phyloP scores from a whole-genome alignment of 2,329 filamentous ascomycete species.

The Diaporthe ampelina region DNA sequence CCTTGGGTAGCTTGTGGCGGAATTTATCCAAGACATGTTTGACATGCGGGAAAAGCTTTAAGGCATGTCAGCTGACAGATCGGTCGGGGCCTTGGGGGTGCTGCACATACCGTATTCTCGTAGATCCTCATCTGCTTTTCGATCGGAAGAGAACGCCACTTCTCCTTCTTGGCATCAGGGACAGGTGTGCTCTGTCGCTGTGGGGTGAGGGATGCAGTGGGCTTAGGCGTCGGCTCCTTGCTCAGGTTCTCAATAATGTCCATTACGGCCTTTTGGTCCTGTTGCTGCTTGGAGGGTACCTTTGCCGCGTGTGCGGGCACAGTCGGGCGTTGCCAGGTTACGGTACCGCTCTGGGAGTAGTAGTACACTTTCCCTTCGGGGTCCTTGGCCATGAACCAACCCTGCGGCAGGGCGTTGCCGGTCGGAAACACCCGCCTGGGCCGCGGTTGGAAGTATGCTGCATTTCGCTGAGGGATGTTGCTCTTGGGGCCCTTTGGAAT shows the following conservation, averaged over 20 bases:
- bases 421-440: constrained; percentile 67
- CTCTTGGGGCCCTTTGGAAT: constrained; percentile 72
- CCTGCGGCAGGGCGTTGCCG: constrained; percentile 75
- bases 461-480: constrained; percentile 68
- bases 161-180: constrained; percentile 74
- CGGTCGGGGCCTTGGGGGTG: not conserved
- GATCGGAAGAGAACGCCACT: constrained; percentile 76
- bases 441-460: constrained; percentile 59
- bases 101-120: constrained; percentile 83
- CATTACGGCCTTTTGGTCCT: constrained; percentile 81
- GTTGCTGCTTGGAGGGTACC: constrained; percentile 72
- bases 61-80: not conserved
- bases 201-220: constrained; percentile 73
- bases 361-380: constrained; percentile 83
- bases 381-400: constrained; percentile 86
- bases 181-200: constrained; percentile 68
- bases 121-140: constrained; percentile 97
- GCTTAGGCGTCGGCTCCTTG: constrained; percentile 72
- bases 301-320: constrained; percentile 77
- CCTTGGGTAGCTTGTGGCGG: constrained; percentile 86
- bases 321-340: constrained; percentile 86
- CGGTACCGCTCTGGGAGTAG: constrained; percentile 82
- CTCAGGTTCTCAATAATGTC: constrained; percentile 90
- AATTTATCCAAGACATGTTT: constrained; percentile 91
- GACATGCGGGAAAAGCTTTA: constrained; percentile 84